phyloP scores from a whole-genome alignment of 2,329 filamentous ascomycete genomes.

The Fusarium domesticum region DNA sequence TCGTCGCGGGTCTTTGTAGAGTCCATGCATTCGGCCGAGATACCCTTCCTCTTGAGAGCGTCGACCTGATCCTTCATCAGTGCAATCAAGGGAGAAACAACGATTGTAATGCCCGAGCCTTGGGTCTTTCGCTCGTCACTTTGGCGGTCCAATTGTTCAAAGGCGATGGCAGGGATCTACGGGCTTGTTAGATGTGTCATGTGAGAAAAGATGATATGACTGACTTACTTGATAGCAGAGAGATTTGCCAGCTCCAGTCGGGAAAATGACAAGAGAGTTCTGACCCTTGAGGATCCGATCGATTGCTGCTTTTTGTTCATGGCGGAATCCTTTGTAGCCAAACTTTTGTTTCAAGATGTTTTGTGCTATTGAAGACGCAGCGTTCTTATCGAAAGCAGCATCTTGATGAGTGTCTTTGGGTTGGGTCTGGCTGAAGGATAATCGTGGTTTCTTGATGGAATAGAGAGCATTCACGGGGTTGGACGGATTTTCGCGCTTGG shows the following conservation, averaged over 20 bases:
- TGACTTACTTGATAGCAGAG: slow-evolving; percentile 46
- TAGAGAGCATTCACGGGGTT: no score
- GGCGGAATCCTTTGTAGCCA: slow-evolving; percentile 39
- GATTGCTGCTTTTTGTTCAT: slow-evolving; percentile 46
- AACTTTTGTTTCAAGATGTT: slow-evolving; percentile 39
- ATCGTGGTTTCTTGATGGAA: slow-evolving; percentile 14
- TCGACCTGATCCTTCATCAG: slow-evolving; percentile 62
- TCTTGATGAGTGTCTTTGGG: no score
- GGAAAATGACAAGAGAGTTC: slow-evolving; percentile 45
- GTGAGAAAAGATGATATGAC: neutral
- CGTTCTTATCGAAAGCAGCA: neutral
- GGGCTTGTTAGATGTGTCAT: neutral
- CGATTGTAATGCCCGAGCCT: slow-evolving; percentile 50
- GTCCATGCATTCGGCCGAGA: slow-evolving; percentile 54
- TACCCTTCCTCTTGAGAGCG: slow-evolving; percentile 46
- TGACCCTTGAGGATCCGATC: slow-evolving; percentile 36
- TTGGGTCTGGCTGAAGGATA: no score
- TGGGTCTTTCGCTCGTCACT: slow-evolving; percentile 25
- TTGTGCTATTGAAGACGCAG: slow-evolving; percentile 17
- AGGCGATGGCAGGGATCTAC: slow-evolving; percentile 49
- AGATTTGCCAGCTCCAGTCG: slow-evolving; percentile 49
- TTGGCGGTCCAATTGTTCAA: slow-evolving; percentile 41
- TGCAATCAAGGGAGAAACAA: slow-evolving; percentile 55
- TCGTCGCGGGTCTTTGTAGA: slow-evolving; percentile 53
- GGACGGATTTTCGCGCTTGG: slow-evolving; percentile 14